These are phyloP conservation scores for Aegilops tauschii DNA, from an alignment of 176 grass and related monocot species.

Conservation along the genomic window DNA sequence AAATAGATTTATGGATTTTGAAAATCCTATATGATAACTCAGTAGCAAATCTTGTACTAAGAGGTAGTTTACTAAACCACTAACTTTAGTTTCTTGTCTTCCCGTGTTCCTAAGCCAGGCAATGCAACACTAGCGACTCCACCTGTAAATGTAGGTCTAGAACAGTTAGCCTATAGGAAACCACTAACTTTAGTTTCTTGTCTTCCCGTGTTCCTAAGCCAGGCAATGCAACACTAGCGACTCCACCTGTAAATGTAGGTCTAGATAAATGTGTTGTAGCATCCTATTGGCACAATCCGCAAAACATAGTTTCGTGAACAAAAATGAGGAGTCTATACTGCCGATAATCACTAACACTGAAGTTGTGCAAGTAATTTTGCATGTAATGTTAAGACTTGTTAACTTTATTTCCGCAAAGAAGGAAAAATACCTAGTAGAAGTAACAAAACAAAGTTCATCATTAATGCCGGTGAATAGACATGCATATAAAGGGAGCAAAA, in stretches of 20 bases:
- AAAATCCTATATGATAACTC: neutral
- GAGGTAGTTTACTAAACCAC: neutral
- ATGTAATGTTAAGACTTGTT: neutral
- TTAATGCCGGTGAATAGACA: neutral
- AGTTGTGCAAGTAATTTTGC: neutral
- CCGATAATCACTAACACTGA: neutral
- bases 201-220: neutral
- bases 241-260: neutral
- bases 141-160: neutral
- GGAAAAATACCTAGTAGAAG: neutral
- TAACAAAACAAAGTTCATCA: neutral
- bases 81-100: neutral
- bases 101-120: neutral
- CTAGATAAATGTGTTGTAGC: neutral
- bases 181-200: no score
- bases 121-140: neutral
- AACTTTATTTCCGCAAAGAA: neutral
- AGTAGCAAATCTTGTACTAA: neutral
- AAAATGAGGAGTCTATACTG: neutral
- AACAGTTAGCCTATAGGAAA: neutral
- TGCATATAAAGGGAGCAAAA: neutral
- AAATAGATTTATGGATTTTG: no score
- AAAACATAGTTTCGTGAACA: neutral
- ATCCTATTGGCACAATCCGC: neutral
- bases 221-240: neutral